Percentiles rank a stretch among this genome's conserved stretches.
These are phyloP conservation scores for Aureobasidium namibiae DNA, from an alignment of 2,329 filamentous ascomycete species.

Conservation along the genomic window DNA sequence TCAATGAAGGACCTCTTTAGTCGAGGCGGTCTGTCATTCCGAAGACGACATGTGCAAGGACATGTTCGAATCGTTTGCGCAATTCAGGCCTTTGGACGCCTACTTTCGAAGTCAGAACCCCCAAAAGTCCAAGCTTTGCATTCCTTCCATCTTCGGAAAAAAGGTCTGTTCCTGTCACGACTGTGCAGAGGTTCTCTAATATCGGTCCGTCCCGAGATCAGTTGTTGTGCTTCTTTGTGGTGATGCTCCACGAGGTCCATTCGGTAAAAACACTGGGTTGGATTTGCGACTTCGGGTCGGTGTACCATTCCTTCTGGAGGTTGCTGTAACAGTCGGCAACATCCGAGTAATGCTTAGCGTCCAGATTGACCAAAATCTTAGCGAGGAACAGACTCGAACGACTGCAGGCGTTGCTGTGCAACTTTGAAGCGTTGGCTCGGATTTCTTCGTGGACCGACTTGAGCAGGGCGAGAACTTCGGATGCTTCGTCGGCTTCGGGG, in stretches of 20 bases:
- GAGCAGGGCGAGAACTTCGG: conserved; percentile 50
- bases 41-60: background rate
- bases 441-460: conserved; percentile 61
- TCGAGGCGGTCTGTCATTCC: background rate
- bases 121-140: background rate
- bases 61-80: background rate
- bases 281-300: conserved; percentile 33
- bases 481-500: conserved; percentile 34
- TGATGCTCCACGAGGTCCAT: conserved; percentile 37
- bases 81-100: conserved; percentile 7
- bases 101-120: background rate
- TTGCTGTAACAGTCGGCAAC: conserved; percentile 35
- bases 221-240: conserved; percentile 19
- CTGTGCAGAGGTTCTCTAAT: conserved; percentile 2
- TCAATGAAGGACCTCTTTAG: background rate
- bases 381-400: conserved; percentile 61
- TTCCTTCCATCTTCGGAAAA: background rate
- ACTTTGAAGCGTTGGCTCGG: conserved; percentile 53
- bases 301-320: conserved; percentile 36
- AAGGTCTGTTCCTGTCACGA: background rate
- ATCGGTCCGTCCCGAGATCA: conserved; percentile 7
- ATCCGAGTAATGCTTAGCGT: conserved; percentile 29
- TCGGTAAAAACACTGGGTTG: conserved; percentile 38
- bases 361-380: conserved; percentile 50
- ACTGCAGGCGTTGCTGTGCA: conserved; percentile 68